Evolutionary conservation across 306 rosid species (phyloP), one percentile per base, ranked within the genome.

Genomic region (Inga laurina): DNA sequence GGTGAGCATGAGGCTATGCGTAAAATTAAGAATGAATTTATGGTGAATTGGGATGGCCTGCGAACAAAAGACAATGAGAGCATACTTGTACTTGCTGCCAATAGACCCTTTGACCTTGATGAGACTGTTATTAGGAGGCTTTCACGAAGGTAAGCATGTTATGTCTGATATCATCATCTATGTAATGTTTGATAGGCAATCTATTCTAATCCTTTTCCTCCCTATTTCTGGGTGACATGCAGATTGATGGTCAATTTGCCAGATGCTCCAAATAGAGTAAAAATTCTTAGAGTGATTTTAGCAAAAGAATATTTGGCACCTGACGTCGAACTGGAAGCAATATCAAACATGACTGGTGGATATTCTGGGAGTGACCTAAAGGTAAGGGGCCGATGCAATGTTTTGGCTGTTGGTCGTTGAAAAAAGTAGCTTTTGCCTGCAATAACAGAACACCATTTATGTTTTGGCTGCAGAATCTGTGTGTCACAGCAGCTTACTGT

Each of bases 111-210:
- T 91, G 99, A 95, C 88, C 97, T 95, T 74, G 99, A 95, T 16
- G 99, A 95, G 88, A 98, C 99, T 41, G 98, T 95, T 84, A 93
- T 95, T 81, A 88, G 99, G 91, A 93, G 99, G 91, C 96, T 95
- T 82, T 97, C 99, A 0, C 89, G 99, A 74, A 92, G 99, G 99
- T 93, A 86, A 83, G 59, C 68, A 32, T 9, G 21, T 46, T 30
- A 21, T 70, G 72, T 84, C 64, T 68, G 18, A 71, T 37, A 64
- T 37, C 19, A 22, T 35, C 76, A 39, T n/a, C 71, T 75, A 21
- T 82, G 61, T 56, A n/a, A 43, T 80, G 52, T 82, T 80, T 76
- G 32, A 48, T 64, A 32, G 39, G 68, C 32, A 45, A 35, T 76
- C 11, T 13, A 52, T 19, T 51, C 52, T 49, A 62, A 85, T 54